These are phyloP conservation scores for Aspergillus ochraceoroseus DNA, from an alignment of 2,329 filamentous ascomycete species.

Conservation along the genomic window DNA sequence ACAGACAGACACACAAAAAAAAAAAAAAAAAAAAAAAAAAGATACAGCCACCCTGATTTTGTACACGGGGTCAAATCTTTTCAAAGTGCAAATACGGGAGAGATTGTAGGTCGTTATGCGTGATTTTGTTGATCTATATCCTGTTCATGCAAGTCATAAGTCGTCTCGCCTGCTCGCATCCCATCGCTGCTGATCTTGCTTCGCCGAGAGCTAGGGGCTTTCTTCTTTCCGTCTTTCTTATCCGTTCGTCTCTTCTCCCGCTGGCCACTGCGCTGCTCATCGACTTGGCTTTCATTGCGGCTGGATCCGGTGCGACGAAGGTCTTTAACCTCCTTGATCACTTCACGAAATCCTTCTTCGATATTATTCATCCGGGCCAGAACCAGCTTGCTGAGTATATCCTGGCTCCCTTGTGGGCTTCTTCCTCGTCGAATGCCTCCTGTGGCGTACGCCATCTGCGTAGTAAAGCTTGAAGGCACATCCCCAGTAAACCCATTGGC, in stretches of 20 bases:
- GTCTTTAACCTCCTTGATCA: slow-evolving; percentile 73
- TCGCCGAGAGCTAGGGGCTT: slow-evolving; percentile 15
- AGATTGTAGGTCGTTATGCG: slow-evolving; percentile 2
- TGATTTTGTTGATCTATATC: slow-evolving; percentile 1
- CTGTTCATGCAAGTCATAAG: slow-evolving; percentile 1
- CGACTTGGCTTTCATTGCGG: slow-evolving; percentile 28
- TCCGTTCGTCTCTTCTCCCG: slow-evolving; percentile 26
- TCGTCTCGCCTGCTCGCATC: slow-evolving; percentile 9
- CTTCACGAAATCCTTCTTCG: slow-evolving; percentile 83
- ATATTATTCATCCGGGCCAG: slow-evolving; percentile 87
- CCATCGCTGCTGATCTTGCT: slow-evolving; percentile 23
- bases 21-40: slow-evolving; percentile 5
- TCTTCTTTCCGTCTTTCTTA: slow-evolving; percentile 26
- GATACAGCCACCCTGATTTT: slow-evolving; percentile 18
- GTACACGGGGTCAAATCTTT: slow-evolving; percentile 5
- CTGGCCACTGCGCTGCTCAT: slow-evolving; percentile 22
- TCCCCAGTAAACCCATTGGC: slow-evolving; percentile 58
- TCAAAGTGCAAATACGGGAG: slow-evolving; percentile 1
- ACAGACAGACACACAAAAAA: no score
- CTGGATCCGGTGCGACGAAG: slow-evolving; percentile 45
- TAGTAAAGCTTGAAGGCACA: slow-evolving; percentile 71
- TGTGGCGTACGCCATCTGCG: slow-evolving; percentile 70
- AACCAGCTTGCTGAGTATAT: slow-evolving; percentile 73
- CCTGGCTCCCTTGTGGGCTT: slow-evolving; percentile 53
- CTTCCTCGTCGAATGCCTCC: slow-evolving; percentile 52